Percentiles rank a stretch among this genome's conserved stretches.
Evolutionary conservation across 768 basidiomycete species (phyloP).

Genomic region (Podaxis pistillaris): DNA sequence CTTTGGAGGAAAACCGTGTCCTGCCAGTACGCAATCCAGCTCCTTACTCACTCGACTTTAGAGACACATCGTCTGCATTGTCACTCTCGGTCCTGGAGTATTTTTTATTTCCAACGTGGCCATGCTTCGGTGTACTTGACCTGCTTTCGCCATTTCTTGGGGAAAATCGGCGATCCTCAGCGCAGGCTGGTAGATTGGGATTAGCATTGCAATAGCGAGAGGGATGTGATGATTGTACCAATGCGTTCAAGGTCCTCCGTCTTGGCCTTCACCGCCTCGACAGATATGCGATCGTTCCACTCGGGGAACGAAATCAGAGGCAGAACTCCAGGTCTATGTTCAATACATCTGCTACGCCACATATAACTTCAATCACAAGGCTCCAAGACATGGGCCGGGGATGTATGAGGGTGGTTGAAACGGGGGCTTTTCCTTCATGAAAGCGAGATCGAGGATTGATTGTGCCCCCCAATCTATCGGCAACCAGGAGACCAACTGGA

Average conservation of each 20-base stretch:
- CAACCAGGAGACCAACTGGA: constrained; percentile 34
- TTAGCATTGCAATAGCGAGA: background rate
- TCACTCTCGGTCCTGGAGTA: constrained; percentile 29
- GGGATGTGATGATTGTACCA: background rate
- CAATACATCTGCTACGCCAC: background rate
- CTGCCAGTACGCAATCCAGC: constrained; percentile 42
- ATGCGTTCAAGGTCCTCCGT: background rate
- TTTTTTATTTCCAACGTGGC: constrained; percentile 27
- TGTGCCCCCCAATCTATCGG: constrained; percentile 28
- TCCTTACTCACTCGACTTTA: constrained; percentile 25
- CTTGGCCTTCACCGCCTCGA: background rate
- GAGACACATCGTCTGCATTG: constrained; percentile 27
- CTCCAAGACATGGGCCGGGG: constrained; percentile 33
- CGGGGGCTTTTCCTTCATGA: constrained; percentile 18
- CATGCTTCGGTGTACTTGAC: constrained; percentile 15
- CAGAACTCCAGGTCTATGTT: background rate
- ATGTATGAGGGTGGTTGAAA: constrained; percentile 32
- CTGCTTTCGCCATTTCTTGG: constrained; percentile 19
- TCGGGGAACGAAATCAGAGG: background rate
- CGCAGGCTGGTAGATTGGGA: constrained; percentile 27
- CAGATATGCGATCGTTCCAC: background rate
- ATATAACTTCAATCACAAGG: constrained; percentile 20
- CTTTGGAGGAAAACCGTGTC: constrained; percentile 21
- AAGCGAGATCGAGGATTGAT: constrained; percentile 30
- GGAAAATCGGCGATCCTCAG: constrained; percentile 35